Evolutionary conservation across 441 rosid species (phyloP).

Genomic region (Flueggea neowawraea): DNA sequence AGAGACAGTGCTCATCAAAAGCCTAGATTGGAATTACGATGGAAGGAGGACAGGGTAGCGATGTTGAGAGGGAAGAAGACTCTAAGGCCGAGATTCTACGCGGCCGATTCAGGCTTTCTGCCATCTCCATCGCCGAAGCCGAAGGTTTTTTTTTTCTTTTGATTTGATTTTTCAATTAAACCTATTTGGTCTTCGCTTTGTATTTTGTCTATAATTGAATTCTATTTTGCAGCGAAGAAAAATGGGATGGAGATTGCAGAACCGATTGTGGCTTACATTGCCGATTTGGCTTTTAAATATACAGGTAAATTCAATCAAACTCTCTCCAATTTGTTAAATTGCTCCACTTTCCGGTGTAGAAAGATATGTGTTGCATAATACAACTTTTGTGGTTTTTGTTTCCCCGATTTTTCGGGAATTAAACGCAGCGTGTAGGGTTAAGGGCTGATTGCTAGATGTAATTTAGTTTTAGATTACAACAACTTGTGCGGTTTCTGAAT

Average conservation of each 20-base stretch:
- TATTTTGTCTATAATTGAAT: background rate
- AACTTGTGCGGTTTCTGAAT: too few species aligned
- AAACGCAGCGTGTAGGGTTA: too few species aligned
- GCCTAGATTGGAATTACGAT: constrained; percentile 15
- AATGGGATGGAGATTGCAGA: constrained; percentile 53
- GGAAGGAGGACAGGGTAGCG: constrained; percentile 46
- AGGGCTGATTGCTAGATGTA: too few species aligned
- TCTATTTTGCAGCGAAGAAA: constrained; percentile 46
- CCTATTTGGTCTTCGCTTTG: background rate
- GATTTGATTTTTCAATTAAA: background rate
- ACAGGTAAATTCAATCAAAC: constrained; percentile 36
- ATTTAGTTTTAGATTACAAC: too few species aligned
- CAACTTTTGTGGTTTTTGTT: too few species aligned
- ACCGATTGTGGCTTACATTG: constrained; percentile 55
- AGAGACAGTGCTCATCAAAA: background rate
- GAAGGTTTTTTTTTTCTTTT: constrained; percentile 40
- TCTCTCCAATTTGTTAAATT: background rate
- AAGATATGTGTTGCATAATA: too few species aligned
- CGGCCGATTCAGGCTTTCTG: constrained; percentile 75
- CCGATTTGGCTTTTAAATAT: constrained; percentile 70
- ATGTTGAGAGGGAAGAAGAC: constrained; percentile 41
- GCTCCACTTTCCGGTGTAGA: too few species aligned
- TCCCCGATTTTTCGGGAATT: too few species aligned
- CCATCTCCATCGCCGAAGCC: constrained; percentile 67
- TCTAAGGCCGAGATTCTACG: constrained; percentile 44